Base-by-base conservation (phyloP, 1,284 basidiomycete genomes). In the Pisolithus thermaeus region DNA sequence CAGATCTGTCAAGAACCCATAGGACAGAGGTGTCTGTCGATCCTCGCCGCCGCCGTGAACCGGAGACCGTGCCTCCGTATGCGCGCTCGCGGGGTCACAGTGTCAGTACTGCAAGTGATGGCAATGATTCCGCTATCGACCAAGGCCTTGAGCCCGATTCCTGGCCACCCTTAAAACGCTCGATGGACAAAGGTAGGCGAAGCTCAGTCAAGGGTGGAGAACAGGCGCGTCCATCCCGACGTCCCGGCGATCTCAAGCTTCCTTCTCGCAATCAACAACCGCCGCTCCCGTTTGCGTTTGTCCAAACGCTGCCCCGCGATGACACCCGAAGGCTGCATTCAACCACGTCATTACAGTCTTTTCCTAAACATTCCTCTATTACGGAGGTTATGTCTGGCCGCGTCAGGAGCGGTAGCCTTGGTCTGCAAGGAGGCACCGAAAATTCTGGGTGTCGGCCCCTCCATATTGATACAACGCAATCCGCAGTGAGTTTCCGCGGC, bases 361-460 rank as follows among this genome's bases (percentile, higher is more conserved):
- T 73, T 47, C 59, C 70, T 23, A 65, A 66, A 54, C 62, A 67
- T 47, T 59, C 58, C 36, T 59, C 61, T 37, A 52, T 64, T 41
- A 54, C 62, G 52, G 55, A 58, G 40, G 58, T 57, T 51, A 52
- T 62, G 43, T 58, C 68, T 11, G 74, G 74, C 23, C 72, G 82
- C 45, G 67, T 74, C 46, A 77, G 80, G 51, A 84, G 81, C 57
- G 80, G 78, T 25, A 83, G 81, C 57, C 63, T 81, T 53, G 78
- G 76, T 9, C 67, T 74, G 48, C 74, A 73, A 56, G 59, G 52
- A 32, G 20, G 23, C 30, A 20, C 30, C 18, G n/a, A n/a, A 23
- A 60, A 53, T 60, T 59, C 65, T 42, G 50, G 58, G 49, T 61
- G 63, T 38, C 74, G 65, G 58, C 65, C 67, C 42, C 67, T 69